Percentiles rank a stretch among this genome's conserved stretches.
phyloP scores from a whole-genome alignment of 129 eudicot genomes.

The Escallonia herrerae region DNA sequence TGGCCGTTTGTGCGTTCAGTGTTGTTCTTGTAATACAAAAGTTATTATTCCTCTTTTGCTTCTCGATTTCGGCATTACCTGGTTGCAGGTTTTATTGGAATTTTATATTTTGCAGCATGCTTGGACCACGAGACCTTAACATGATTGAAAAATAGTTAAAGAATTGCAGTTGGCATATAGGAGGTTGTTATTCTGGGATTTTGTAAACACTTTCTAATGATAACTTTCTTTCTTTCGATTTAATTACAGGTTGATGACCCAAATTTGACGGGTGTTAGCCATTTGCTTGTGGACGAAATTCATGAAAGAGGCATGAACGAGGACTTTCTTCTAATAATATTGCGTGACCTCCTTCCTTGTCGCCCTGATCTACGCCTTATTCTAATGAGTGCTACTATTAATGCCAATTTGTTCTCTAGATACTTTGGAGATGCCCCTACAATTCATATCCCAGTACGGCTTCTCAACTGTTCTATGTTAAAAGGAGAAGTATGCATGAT shows the following conservation, averaged over 20 bases:
- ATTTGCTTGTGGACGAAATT: slow-evolving; percentile 87
- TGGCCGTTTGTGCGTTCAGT: too few relatives aligned
- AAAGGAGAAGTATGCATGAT: neutral
- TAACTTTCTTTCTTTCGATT: neutral
- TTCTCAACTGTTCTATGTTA: neutral
- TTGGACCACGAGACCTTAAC: neutral
- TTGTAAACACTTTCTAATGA: neutral
- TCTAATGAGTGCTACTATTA: slow-evolving; percentile 94
- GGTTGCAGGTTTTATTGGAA: neutral
- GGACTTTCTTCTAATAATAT: slow-evolving; percentile 75
- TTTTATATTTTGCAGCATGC: neutral
- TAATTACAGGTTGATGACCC: slow-evolving; percentile 81
- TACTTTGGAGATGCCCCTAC: slow-evolving; percentile 81
- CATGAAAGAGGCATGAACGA: slow-evolving; percentile 99
- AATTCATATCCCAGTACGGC: slow-evolving; percentile 71
- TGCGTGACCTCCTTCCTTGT: slow-evolving; percentile 82
- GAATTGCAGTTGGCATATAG: neutral
- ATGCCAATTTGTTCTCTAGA: slow-evolving; percentile 87
- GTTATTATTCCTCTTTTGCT: too few relatives aligned
- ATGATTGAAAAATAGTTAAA: neutral
- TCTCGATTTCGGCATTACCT: too few relatives aligned
- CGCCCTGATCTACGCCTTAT: slow-evolving; percentile 82
- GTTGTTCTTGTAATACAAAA: too few relatives aligned
- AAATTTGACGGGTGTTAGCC: slow-evolving; percentile 65
- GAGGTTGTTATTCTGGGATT: slow-evolving; percentile 1